These are phyloP conservation scores for Beauveria asiatica DNA, from an alignment of 2,329 filamentous ascomycete genomes.

Conservation along the genomic window DNA sequence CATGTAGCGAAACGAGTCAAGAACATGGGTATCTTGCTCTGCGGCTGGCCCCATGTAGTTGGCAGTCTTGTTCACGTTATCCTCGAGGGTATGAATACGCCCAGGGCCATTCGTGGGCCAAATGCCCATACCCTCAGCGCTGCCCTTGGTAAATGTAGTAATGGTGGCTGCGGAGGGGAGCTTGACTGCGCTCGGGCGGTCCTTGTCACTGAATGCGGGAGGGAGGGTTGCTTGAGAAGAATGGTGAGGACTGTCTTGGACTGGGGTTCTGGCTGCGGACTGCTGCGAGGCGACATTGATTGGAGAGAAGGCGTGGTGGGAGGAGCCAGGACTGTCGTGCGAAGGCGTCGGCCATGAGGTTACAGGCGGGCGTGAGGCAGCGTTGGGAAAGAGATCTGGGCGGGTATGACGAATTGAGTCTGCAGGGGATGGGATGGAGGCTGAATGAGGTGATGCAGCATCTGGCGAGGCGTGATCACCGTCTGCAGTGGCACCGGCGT, in stretches of 20 bases:
- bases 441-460: constrained; percentile 4
- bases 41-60: constrained; percentile 36
- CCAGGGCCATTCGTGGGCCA: constrained; percentile 11
- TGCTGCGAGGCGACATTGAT: not conserved
- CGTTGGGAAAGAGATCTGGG: not conserved
- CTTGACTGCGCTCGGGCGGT: not conserved
- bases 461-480: constrained; percentile 1
- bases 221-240: not conserved
- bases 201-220: not conserved
- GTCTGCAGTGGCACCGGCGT: not conserved
- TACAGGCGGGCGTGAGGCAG: not conserved
- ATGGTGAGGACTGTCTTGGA: not conserved
- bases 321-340: constrained; percentile 7
- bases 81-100: constrained; percentile 30
- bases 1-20: constrained; percentile 38
- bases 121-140: constrained; percentile 11
- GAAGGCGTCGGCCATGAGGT: constrained; percentile 3
- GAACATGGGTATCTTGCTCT: constrained; percentile 38
- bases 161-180: constrained; percentile 3
- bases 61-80: constrained; percentile 31
- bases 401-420: constrained; percentile 1
- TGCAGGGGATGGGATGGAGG: constrained; percentile 5
- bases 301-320: constrained; percentile 3
- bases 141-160: constrained; percentile 9
- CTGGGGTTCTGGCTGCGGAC: not conserved